These are phyloP conservation scores for Euphorbia schlechtendalii DNA, from an alignment of 441 rosid species.

Conservation along the genomic window DNA sequence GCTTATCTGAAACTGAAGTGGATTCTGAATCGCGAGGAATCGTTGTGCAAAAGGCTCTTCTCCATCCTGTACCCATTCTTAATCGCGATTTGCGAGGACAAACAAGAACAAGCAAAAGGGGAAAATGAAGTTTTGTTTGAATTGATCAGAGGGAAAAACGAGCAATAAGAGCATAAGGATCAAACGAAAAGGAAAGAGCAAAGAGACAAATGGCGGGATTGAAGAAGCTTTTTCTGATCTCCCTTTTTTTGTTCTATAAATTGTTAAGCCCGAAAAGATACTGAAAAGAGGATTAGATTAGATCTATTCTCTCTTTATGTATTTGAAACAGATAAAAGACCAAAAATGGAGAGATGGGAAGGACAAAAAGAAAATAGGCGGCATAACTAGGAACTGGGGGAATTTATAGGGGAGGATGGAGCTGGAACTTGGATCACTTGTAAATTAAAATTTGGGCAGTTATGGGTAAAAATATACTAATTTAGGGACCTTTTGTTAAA, in stretches of 20 bases:
- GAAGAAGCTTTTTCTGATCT: not conserved
- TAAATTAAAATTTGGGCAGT: too few species aligned
- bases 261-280: constrained; percentile 24
- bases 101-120: constrained; percentile 16
- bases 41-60: constrained; percentile 90
- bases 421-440: too few species aligned
- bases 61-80: constrained; percentile 90
- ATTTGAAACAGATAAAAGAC: not conserved
- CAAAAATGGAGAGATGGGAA: too few species aligned
- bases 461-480: too few species aligned
- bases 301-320: constrained; percentile 22
- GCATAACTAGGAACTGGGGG: too few species aligned
- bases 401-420: too few species aligned
- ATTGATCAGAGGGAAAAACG: constrained; percentile 41
- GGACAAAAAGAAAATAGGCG: too few species aligned
- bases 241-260: not conserved
- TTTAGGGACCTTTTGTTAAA: too few species aligned
- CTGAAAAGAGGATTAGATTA: constrained; percentile 21
- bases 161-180: constrained; percentile 30
- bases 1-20: constrained; percentile 28
- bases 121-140: constrained; percentile 25
- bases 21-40: constrained; percentile 52
- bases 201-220: constrained; percentile 26
- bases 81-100: not conserved
- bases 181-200: constrained; percentile 14